Evolutionary conservation across 768 basidiomycete genomes (phyloP).

Genomic region (Asterophora parasitica): DNA sequence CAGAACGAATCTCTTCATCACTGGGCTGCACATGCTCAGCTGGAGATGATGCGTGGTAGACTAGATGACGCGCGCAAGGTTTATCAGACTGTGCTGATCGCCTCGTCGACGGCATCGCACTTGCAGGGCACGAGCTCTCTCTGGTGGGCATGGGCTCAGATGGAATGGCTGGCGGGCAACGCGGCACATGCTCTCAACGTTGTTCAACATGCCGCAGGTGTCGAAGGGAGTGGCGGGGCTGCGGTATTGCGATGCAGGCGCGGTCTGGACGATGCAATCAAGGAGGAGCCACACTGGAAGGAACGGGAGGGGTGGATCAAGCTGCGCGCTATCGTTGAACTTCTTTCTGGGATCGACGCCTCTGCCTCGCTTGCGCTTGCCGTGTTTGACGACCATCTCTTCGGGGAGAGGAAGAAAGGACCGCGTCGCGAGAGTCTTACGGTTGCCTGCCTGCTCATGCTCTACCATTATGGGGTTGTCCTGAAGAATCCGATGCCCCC

Average conservation of each 20-base stretch:
- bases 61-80: slow-evolving; percentile 71
- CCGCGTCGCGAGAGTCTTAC: slow-evolving; percentile 49
- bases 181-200: slow-evolving; percentile 47
- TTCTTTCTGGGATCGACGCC: slow-evolving; percentile 44
- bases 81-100: slow-evolving; percentile 61
- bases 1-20: slow-evolving; percentile 53
- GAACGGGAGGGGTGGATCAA: slow-evolving; percentile 63
- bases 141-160: slow-evolving; percentile 84
- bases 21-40: slow-evolving; percentile 75
- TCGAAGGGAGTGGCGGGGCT: slow-evolving; percentile 51
- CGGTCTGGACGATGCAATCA: slow-evolving; percentile 47
- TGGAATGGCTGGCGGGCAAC: slow-evolving; percentile 68
- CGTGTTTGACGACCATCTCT: slow-evolving; percentile 36
- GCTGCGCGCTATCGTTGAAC: slow-evolving; percentile 58
- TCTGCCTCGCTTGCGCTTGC: slow-evolving; percentile 33
- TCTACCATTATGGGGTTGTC: slow-evolving; percentile 53
- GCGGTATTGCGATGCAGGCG: slow-evolving; percentile 61
- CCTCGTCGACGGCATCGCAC: slow-evolving; percentile 33
- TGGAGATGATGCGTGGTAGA: slow-evolving; percentile 64
- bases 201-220: slow-evolving; percentile 48
- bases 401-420: slow-evolving; percentile 18
- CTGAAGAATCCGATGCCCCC: slow-evolving; percentile 59
- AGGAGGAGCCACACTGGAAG: slow-evolving; percentile 38
- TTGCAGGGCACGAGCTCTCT: slow-evolving; percentile 38
- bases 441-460: slow-evolving; percentile 50